Conservation (phyloP, 345 rosid species). For the Adansonia digitata region DNA sequence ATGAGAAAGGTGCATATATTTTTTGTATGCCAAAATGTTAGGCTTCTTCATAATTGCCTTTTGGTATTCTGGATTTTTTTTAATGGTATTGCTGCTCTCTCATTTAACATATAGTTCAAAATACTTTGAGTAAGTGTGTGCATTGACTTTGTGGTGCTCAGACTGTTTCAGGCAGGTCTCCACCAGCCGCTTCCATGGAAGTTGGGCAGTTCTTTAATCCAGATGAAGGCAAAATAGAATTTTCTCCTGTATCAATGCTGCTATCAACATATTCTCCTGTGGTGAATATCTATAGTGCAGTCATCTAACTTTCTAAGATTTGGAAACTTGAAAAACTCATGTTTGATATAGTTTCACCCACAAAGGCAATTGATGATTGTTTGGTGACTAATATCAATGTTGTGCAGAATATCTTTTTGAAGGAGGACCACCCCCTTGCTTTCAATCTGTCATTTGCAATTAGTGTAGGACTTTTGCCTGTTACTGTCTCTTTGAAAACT, state of each 20-base stretch:
- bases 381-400: slow-evolving; percentile 17
- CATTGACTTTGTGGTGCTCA: slow-evolving; percentile 41
- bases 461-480: slow-evolving; percentile 88
- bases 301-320: slow-evolving; percentile 15
- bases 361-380: background rate
- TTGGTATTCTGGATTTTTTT: background rate
- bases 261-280: slow-evolving; percentile 57
- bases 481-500: slow-evolving; percentile 62
- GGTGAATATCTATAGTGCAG: slow-evolving; percentile 38
- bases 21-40: background rate
- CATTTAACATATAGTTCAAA: slow-evolving; percentile 11
- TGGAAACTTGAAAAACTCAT: background rate
- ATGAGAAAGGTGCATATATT: background rate
- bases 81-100: slow-evolving; percentile 7
- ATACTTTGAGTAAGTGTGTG: slow-evolving; percentile 18
- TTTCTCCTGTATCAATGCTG: slow-evolving; percentile 64
- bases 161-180: slow-evolving; percentile 92
- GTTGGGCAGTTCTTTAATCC: slow-evolving; percentile 97
- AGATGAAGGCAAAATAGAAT: slow-evolving; percentile 56
- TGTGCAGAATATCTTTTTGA: slow-evolving; percentile 63
- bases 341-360: slow-evolving; percentile 16
- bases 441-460: slow-evolving; percentile 67
- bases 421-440: slow-evolving; percentile 92
- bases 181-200: slow-evolving; percentile 95
- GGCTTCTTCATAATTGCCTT: background rate